Conservation (phyloP, 2,329 filamentous ascomycete genomes). For the Penicillium sp. region DNA sequence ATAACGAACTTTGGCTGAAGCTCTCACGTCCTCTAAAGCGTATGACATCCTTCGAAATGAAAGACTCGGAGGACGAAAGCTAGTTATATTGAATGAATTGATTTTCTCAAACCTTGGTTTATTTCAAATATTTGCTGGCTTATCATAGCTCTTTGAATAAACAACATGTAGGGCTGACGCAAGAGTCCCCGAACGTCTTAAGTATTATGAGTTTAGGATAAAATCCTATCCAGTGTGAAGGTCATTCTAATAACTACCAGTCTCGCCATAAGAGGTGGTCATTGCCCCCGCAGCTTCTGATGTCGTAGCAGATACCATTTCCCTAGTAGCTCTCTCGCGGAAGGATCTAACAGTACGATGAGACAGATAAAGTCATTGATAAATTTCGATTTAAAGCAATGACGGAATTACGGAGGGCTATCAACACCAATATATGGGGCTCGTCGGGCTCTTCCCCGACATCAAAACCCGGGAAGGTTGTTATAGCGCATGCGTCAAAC, state of each 20-base stretch:
- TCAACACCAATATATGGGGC: not conserved
- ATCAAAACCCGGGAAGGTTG: not conserved
- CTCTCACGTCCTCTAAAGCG: too few relatives aligned
- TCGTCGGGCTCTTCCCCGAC: not conserved
- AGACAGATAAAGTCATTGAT: too few relatives aligned
- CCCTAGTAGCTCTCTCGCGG: not conserved
- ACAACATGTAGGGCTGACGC: conserved; percentile 3
- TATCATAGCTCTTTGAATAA: too few relatives aligned
- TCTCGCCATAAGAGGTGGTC: not conserved
- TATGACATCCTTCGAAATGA: too few relatives aligned
- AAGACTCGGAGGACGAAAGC: too few relatives aligned
- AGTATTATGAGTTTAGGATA: not conserved
- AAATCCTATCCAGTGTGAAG: too few relatives aligned
- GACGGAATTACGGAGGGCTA: not conserved
- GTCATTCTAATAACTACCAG: not conserved
- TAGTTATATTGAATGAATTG: too few relatives aligned
- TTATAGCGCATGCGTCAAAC: not conserved
- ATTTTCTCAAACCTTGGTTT: too few relatives aligned
- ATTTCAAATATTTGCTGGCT: too few relatives aligned
- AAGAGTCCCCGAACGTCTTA: not conserved
- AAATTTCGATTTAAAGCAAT: too few relatives aligned
- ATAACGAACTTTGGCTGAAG: too few relatives aligned
- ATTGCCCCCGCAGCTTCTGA: not conserved
- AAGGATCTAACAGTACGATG: too few relatives aligned
- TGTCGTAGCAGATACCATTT: not conserved